These are phyloP conservation scores for Mortierella sp. DNA, from an alignment of 371 early-diverging fungal species.

Conservation along the genomic window DNA sequence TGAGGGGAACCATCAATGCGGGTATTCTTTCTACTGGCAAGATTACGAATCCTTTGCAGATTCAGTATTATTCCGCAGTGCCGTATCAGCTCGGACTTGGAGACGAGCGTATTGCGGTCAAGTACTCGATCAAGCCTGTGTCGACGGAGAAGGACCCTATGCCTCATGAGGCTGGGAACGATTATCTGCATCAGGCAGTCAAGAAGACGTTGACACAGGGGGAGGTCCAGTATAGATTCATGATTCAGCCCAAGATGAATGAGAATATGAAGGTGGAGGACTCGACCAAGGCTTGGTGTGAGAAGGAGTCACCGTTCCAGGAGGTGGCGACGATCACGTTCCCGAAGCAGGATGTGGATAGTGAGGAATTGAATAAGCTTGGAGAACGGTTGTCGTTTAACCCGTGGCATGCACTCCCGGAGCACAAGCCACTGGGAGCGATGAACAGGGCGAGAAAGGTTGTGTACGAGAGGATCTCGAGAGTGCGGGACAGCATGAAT, in stretches of 20 bases:
- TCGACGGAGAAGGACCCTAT: constrained; percentile 14
- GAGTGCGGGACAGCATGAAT: constrained; percentile 29
- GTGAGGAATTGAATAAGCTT: constrained; percentile 13
- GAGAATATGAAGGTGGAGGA: constrained; percentile 33
- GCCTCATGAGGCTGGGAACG: constrained; percentile 1
- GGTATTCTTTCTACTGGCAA: constrained; percentile 6
- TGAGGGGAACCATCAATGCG: constrained; percentile 24
- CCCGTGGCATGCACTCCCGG: constrained; percentile 38
- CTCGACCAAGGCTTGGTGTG: constrained; percentile 29
- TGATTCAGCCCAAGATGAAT: constrained; percentile 25
- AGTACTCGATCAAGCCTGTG: constrained; percentile 39
- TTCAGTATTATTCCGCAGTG: constrained; percentile 37
- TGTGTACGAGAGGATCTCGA: constrained; percentile 44
- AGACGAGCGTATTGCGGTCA: constrained; percentile 27
- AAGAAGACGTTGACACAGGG: constrained; percentile 9
- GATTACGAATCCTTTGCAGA: constrained; percentile 34
- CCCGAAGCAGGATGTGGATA: constrained; percentile 32
- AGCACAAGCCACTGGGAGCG: constrained; percentile 32
- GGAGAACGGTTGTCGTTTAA: constrained; percentile 45
- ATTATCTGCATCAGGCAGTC: constrained; percentile 32
- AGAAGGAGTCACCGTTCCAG: constrained; percentile 32
- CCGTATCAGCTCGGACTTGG: constrained; percentile 42
- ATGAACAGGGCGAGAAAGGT: constrained; percentile 38
- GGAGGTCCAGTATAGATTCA: constrained; percentile 31
- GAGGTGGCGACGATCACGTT: constrained; percentile 33